Base-by-base conservation (phyloP, 352 stramenopile genomes). In the Globisporangium paddicum region DNA sequence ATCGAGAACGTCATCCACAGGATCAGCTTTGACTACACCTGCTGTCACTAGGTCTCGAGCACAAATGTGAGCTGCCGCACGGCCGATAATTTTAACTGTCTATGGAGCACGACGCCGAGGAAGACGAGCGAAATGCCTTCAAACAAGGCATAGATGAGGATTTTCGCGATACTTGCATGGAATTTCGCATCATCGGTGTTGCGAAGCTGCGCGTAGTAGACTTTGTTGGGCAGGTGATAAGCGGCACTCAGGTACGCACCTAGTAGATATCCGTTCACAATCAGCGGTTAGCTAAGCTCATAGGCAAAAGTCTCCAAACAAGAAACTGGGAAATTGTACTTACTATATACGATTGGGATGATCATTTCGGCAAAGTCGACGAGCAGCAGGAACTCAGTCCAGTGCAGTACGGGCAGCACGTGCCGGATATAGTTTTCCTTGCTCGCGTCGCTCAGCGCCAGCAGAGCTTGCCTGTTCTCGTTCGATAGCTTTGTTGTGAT, bases 321-420 rank as follows among this genome's bases (percentile, higher is more conserved):
- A 42, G 14, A 45, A 13, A 35, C 19, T 19, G 28, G n/a, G 21
- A 28, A 8, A 3, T n/a, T 16, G 26, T 19, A 62, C 47, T 19
- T 55, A 71, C 64, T 44, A 32, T 72, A 72, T 2, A 72, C 37
- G 16, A 66, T 54, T 1, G 61, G 55, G 16, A 72, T 38, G 19
- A 68, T 42, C 18, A 63, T 40, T 37, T 72, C 65, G 8, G 50
- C 53, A 13, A 66, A 68, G 28, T 64, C 56, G 25, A 62, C 44
- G 5, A 72, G 47, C 7, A 68, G 26, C 6, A 72, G 23, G 52
- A 60, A 72, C 35, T 72, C 60, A 8, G 48, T 48, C 35, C 63
- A 38, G 41, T 62, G 41, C 9, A 71, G 55, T 5, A 67, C 9
- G 0, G 48, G 13, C 0, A 57, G 30, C 23, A 48, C 37, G 14